phyloP scores from a whole-genome alignment of 75 land plant species.

The Selaginella tamariscina region DNA sequence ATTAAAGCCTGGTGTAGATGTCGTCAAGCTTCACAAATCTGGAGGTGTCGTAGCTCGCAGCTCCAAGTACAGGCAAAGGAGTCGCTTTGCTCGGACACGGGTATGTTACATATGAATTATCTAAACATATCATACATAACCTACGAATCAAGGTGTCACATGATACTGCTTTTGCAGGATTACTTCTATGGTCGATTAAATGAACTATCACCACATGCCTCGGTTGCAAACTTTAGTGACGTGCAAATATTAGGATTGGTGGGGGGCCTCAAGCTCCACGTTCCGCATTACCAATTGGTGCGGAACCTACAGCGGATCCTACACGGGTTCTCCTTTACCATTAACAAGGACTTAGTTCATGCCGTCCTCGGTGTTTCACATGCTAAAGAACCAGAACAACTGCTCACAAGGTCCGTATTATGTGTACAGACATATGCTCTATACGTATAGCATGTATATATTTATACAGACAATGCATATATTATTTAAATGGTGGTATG shows the following conservation, averaged over 20 bases:
- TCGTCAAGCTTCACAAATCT: constrained; percentile 9
- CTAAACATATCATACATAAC: constrained; percentile 1
- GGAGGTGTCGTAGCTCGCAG: constrained; percentile 13
- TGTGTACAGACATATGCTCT: not conserved
- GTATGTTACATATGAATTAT: too few relatives aligned
- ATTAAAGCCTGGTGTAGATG: constrained; percentile 1
- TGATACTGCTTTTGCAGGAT: constrained; percentile 6
- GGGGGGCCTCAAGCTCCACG: constrained; percentile 97
- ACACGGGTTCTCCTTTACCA: not conserved
- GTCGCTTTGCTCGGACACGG: not conserved
- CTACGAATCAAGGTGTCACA: not conserved
- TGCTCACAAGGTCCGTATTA: not conserved
- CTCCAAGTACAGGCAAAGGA: constrained; percentile 6
- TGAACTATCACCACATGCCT: not conserved
- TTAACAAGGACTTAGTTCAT: not conserved
- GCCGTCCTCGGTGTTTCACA: constrained; percentile 14
- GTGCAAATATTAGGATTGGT: constrained; percentile 62
- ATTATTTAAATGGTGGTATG: not conserved
- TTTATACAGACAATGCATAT: too few relatives aligned
- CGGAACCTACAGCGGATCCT: constrained; percentile 84
- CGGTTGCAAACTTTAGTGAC: constrained; percentile 31
- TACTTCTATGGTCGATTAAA: constrained; percentile 11
- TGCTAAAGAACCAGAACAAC: not conserved
- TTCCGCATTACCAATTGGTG: constrained; percentile 94
- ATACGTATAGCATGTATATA: not conserved